Evolutionary conservation across 2,329 filamentous ascomycete genomes (phyloP).

Genomic region (Fusarium sp.): DNA sequence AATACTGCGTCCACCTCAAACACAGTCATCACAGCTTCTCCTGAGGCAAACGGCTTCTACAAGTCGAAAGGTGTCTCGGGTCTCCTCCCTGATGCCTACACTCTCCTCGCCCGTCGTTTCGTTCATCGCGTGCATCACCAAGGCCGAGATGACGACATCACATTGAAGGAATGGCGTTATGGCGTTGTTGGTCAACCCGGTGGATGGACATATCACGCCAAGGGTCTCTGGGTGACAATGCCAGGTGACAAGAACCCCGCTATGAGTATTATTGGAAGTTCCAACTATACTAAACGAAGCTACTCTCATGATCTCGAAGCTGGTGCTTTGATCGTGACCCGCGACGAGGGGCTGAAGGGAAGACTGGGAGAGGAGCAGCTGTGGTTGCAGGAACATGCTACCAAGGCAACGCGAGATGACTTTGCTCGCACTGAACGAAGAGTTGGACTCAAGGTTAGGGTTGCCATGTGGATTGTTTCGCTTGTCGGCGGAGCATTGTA

Average conservation of each 20-base stretch:
- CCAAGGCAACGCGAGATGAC: slow-evolving; percentile 75
- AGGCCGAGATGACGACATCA: slow-evolving; percentile 65
- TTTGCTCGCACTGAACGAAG: slow-evolving; percentile 83
- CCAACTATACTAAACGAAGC: slow-evolving; percentile 94
- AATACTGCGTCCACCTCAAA: slow-evolving; percentile 74
- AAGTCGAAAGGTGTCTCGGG: slow-evolving; percentile 87
- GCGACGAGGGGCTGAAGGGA: slow-evolving; percentile 74
- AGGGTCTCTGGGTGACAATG: slow-evolving; percentile 90
- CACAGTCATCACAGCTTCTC: slow-evolving; percentile 90
- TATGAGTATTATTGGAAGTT: slow-evolving; percentile 87
- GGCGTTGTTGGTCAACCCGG: slow-evolving; percentile 82
- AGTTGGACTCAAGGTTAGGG: slow-evolving; percentile 83
- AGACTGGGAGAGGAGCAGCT: slow-evolving; percentile 81
- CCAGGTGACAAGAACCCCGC: slow-evolving; percentile 72
- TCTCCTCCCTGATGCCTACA: slow-evolving; percentile 91
- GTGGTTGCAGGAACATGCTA: slow-evolving; percentile 81
- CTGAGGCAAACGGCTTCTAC: slow-evolving; percentile 95
- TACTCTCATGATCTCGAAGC: slow-evolving; percentile 93
- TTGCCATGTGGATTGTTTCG: slow-evolving; percentile 94
- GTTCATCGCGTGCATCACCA: slow-evolving; percentile 65
- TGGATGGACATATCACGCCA: slow-evolving; percentile 98
- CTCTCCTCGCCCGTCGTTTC: slow-evolving; percentile 84
- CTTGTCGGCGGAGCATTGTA: slow-evolving; percentile 88
- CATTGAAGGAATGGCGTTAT: slow-evolving; percentile 86
- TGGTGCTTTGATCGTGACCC: slow-evolving; percentile 86